Evolutionary conservation across 306 rosid species (phyloP), one percentile per base, ranked within the genome.

Genomic region (Arachis hypogaea): DNA sequence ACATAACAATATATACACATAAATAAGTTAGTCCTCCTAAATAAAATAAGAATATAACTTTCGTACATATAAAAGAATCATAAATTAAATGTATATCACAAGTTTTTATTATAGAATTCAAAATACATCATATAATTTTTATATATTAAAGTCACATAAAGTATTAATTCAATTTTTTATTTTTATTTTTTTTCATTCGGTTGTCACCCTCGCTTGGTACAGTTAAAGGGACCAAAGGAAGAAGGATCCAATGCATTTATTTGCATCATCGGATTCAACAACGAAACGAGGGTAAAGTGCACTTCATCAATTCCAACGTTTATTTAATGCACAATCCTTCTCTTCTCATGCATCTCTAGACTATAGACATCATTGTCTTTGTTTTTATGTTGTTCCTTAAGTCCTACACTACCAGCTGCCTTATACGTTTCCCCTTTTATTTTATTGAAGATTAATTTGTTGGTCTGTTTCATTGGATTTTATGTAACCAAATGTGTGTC

Each of bases 251-350:
- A 49, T 49, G 54, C 54, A 49, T 49, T 49, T 5, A 49, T 11
- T 49, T 10, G 54, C 1, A 11, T 4, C 16, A 10, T 10, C 4
- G n/a, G 12, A 22, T 3, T 47, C 10, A 9, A 9, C 49, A 45
- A 45, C 49, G 10, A 3, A 45, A 5, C 38, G 38, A 9, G 49
- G 51, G 51, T 46, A 10, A 46, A 46, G 51, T 76, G 18, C 88
- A 86, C 78, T 78, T 88, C 84, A 74, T 80, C 78, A 88, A 89
- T 87, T 86, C 84, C 90, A 86, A 88, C 30, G 87, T 82, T 77
- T 12, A 0, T 38, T 67, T 71, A 63, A 47, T 33, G 43, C 6
- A 50, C 8, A 14, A 43, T 8, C 11, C 16, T 51, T 36, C 12
- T 52, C 52, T 1, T 29, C 63, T 51, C 38, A 10, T 2, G 6